Base-by-base conservation (phyloP, 257 asterid genomes). In the Solanum paucissectum region DNA sequence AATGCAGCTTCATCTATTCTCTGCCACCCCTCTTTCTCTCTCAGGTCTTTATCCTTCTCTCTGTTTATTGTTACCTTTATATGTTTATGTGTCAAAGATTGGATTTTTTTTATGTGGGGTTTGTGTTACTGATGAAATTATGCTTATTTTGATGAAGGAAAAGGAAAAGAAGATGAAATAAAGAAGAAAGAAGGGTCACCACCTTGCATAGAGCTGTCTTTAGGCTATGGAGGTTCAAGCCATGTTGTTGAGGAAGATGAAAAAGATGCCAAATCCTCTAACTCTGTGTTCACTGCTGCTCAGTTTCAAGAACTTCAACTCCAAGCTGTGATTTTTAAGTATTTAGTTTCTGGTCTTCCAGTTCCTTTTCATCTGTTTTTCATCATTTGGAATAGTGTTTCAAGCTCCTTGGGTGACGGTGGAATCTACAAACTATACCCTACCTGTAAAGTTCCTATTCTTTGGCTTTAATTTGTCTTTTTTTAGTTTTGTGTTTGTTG, bases 341-440 rank as follows among this genome's bases (percentile, higher is more conserved):
- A 69, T 74, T 64, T 91, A 79, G 34, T 52, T 46, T 87, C 84
- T 73, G 94, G 93, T 23, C 90, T 92, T 69, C 89, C 93, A 55
- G 86, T 91, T 64, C 93, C 92, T 71, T 89, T 86, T 86, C 89
- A 89, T 79, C 92, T 92, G 23, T 72, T 92, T 84, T 86, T 87
- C 81, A 94, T 91, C 66, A 79, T 90, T 84, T 91, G 93, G 96
- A 90, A 52, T 44, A 89, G 92, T 89, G 89, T 91, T 86, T 60
- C 86, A 23, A 74, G 76, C 44, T 90, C 95, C 55, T 83, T 87
- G 12, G 90, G 91, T 85, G 76, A 58, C 29, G 71, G 66, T 49
- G 87, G 16, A 87, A 88, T 91, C 89, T 88, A 46, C 90, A 38
- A 37, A 33, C 71, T 86, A 9, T 89, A 86, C 49, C 92, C 91